Percentiles rank a stretch among this genome's conserved stretches.
phyloP scores from a whole-genome alignment of 805 yeast genomes.

The Candida nonsorbophila region DNA sequence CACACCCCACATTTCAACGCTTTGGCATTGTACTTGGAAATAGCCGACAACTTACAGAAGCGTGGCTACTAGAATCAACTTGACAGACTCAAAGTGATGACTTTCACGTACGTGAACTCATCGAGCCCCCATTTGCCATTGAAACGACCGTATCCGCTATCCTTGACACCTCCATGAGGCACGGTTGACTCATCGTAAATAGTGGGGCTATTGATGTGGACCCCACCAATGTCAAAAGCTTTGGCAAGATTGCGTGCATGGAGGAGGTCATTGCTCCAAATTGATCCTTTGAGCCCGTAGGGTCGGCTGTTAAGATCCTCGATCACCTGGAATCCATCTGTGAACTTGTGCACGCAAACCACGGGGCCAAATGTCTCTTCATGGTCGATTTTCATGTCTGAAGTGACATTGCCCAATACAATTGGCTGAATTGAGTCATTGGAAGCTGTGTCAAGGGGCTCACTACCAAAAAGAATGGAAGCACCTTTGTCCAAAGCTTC shows the following conservation, averaged over 20 bases:
- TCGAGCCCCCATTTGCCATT: constrained; percentile 40
- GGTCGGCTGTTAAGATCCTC: constrained; percentile 17
- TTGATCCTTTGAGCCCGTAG: constrained; percentile 37
- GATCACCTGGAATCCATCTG: constrained; percentile 12
- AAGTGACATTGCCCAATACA: constrained; percentile 24
- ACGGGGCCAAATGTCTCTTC: constrained; percentile 44
- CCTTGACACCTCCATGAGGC: constrained; percentile 45
- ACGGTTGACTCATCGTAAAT: constrained; percentile 28
- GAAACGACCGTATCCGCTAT: constrained; percentile 32
- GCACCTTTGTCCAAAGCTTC: constrained; percentile 39
- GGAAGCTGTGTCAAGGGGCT: no score
- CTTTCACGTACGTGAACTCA: constrained; percentile 32
- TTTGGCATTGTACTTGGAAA: constrained; percentile 60
- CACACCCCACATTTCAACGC: constrained; percentile 51
- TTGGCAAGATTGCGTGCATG: constrained; percentile 27
- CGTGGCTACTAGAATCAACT: constrained; percentile 42
- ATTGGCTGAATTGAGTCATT: constrained; percentile 16
- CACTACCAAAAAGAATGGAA: constrained; percentile 17
- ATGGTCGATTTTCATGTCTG: constrained; percentile 19
- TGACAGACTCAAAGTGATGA: constrained; percentile 22
- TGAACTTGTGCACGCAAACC: constrained; percentile 22
- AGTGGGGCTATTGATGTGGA: constrained; percentile 31
- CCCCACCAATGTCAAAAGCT: constrained; percentile 33
- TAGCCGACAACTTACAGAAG: constrained; percentile 57
- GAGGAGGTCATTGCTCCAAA: constrained; percentile 35